Base-by-base conservation (phyloP, 805 yeast species). In the Candida argentea region DNA sequence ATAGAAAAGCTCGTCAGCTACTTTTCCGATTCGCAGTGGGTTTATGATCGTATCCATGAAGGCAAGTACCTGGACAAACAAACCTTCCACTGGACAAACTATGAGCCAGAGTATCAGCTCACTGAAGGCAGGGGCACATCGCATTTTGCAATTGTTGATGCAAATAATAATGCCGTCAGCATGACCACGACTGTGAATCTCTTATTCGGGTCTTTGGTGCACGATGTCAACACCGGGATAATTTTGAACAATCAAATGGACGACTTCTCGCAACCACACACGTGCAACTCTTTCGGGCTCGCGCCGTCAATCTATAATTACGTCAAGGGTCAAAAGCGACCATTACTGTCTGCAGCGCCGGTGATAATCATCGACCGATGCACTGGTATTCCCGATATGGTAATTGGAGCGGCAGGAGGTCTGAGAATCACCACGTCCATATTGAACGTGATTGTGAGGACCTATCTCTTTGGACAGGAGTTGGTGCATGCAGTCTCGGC, bases 351-450 rank as follows among this genome's bases (percentile, higher is more conserved):
- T 2, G 71, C 80, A 19, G 69, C 83, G 0, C 96, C 96, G 3
- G 69, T 84, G 0, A 73, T 89, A 17, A 42, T 61, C 8, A 55
- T 83, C 1, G 57, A 71, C 12, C 46, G 4, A 21, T 22, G 19
- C 5, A 24, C 34, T 9, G 24, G 25, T 12, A 40, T 46, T 6
- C 73, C 80, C 0, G 86, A 78, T 39, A 47, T 82, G 15, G 70
- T 80, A 4, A 67, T 89, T 33, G 97, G 96, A 0, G 91, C 95
- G 1, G 93, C 96, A 2, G 98, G 98, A 6, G 97, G 97, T 0
- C 78, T 91, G 5, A 61, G 91, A 31, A 89, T 89, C 28, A 65
- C 81, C 9, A 83, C 95, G 0, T 72, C 93, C 1, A 73, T 89
- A 4, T 67, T 89, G 31, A 91, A 86, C 48, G 86, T 89, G 0